Conservation (phyloP, 2,329 filamentous ascomycete genomes). For the Stagonosporopsis chrysanthemi region DNA sequence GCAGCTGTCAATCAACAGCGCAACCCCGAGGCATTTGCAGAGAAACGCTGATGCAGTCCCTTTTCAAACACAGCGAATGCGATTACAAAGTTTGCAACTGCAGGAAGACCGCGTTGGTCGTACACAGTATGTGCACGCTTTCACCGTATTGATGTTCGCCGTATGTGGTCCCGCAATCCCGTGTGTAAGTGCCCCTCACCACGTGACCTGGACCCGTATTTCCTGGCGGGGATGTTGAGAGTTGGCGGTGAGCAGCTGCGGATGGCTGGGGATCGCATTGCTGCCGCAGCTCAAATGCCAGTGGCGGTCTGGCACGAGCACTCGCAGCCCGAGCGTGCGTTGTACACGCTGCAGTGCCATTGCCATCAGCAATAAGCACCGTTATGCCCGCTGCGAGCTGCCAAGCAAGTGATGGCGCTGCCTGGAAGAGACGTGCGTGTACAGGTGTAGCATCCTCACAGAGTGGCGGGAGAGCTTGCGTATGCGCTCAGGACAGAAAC, state of each 20-base stretch:
- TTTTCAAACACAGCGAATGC: background rate
- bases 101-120: background rate
- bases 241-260: conserved; percentile 47
- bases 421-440: conserved; percentile 29
- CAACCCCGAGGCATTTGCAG: background rate
- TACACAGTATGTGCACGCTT: background rate
- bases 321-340: conserved; percentile 31
- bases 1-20: conserved; percentile 18
- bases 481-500: conserved; percentile 26
- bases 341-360: conserved; percentile 26
- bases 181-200: conserved; percentile 40
- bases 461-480: conserved; percentile 49
- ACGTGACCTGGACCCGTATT: conserved; percentile 34
- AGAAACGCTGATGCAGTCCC: background rate
- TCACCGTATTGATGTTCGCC: conserved; percentile 11
- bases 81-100: background rate
- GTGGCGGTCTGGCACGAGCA: conserved; percentile 29
- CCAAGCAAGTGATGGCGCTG: conserved; percentile 40
- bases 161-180: conserved; percentile 14
- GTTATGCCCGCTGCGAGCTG: conserved; percentile 8
- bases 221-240: conserved; percentile 28
- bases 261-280: conserved; percentile 42
- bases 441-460: conserved; percentile 27
- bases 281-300: conserved; percentile 24
- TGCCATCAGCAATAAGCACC: conserved; percentile 6